These are phyloP conservation scores for Ophiostoma australiae DNA, from an alignment of 2,329 filamentous ascomycete genomes.

Conservation along the genomic window DNA sequence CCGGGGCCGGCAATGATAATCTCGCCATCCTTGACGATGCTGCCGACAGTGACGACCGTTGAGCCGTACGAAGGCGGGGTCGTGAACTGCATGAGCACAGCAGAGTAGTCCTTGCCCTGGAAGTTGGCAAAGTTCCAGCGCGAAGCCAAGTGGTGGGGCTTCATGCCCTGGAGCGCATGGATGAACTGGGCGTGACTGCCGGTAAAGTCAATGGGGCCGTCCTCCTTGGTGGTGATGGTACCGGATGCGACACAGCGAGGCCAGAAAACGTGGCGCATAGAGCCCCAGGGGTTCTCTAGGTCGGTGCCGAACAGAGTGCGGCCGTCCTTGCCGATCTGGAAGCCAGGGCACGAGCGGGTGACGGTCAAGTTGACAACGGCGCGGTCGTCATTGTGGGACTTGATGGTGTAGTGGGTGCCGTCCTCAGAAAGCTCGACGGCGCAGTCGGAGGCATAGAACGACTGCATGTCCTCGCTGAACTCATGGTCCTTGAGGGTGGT, in stretches of 20 bases:
- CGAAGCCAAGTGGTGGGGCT: constrained; percentile 90
- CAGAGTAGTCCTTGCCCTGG: constrained; percentile 80
- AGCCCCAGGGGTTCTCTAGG: constrained; percentile 78
- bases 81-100: constrained; percentile 91
- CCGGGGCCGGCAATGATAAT: constrained; percentile 67
- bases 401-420: constrained; percentile 77
- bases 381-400: constrained; percentile 76
- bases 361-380: constrained; percentile 83
- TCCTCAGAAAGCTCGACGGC: constrained; percentile 83
- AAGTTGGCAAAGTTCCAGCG: constrained; percentile 93
- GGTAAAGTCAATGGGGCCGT: constrained; percentile 75
- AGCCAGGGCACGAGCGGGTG: constrained; percentile 70
- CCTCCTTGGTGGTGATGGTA: constrained; percentile 73
- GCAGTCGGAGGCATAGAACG: constrained; percentile 81
- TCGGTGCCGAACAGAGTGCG: constrained; percentile 84
- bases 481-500: constrained; percentile 72
- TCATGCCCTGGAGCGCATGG: constrained; percentile 94
- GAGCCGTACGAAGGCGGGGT: constrained; percentile 90
- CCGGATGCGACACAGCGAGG: constrained; percentile 78
- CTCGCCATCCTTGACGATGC: constrained; percentile 73
- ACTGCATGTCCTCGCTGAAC: constrained; percentile 77
- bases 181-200: constrained; percentile 77
- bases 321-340: constrained; percentile 78
- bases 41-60: constrained; percentile 77
- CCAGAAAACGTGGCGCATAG: constrained; percentile 92